A percentile compares a stretch with the other conserved stretches of the same genome.
Evolutionary conservation across 768 basidiomycete species (phyloP).

Genomic region (Thelephora aurantiotincta): DNA sequence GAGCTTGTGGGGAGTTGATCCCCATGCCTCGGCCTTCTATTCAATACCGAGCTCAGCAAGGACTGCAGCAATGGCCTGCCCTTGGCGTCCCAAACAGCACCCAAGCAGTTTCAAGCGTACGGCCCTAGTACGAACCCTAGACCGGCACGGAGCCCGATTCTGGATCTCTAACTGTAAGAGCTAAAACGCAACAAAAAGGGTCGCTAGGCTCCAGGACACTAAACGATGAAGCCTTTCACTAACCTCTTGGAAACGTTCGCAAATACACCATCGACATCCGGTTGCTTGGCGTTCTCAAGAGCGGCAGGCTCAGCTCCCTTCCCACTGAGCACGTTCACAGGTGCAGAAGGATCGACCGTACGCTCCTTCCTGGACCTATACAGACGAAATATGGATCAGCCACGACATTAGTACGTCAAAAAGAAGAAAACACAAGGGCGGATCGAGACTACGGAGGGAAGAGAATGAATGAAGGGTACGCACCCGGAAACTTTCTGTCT

Average conservation of each 20-base stretch:
- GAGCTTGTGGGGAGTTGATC: no score
- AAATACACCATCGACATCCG: constrained; percentile 72
- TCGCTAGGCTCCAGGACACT: neutral
- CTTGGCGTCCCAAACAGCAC: constrained; percentile 87
- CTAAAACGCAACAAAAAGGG: constrained; percentile 19
- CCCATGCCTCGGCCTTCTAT: constrained; percentile 80
- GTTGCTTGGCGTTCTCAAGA: constrained; percentile 24
- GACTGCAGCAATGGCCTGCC: constrained; percentile 82
- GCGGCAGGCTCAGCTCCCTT: constrained; percentile 18
- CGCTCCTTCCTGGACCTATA: constrained; percentile 45
- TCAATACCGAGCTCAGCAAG: constrained; percentile 63
- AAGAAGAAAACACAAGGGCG: neutral
- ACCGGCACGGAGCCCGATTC: constrained; percentile 55
- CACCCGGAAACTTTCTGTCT: constrained; percentile 64
- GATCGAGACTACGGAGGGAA: no score
- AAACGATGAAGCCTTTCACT: constrained; percentile 7
- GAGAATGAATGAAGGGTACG: constrained; percentile 1
- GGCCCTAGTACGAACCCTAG: constrained; percentile 82
- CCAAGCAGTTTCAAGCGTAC: constrained; percentile 79
- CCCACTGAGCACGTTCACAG: constrained; percentile 53
- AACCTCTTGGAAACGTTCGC: constrained; percentile 90
- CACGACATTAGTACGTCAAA: constrained; percentile 47
- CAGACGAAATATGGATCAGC: constrained; percentile 90
- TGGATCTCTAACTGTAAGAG: constrained; percentile 77
- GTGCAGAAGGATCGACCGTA: constrained; percentile 50